These are phyloP conservation scores for Cytospora piceicola DNA, from an alignment of 2,329 filamentous ascomycete genomes.

Conservation along the genomic window DNA sequence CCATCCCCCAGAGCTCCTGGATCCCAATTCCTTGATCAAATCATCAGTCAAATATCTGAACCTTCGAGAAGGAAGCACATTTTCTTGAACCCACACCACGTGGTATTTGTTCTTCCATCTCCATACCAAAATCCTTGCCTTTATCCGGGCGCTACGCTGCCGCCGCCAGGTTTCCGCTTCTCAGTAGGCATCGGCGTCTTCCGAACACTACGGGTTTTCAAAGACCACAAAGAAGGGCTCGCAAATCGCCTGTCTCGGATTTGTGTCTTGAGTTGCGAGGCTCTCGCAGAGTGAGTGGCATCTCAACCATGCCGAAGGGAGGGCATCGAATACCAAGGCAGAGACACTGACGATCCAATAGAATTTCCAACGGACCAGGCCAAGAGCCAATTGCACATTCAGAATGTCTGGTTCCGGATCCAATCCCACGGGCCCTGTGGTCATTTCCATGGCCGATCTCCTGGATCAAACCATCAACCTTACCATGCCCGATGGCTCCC, in stretches of 20 bases:
- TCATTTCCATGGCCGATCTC: not conserved
- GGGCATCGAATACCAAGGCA: not conserved
- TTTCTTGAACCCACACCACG: not conserved
- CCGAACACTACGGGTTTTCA: not conserved
- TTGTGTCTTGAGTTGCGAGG: not conserved
- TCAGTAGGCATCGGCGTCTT: not conserved
- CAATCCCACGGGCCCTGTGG: not conserved
- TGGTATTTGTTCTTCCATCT: not conserved
- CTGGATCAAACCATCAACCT: constrained; percentile 23
- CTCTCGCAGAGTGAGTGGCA: not conserved
- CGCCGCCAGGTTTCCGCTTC: not conserved
- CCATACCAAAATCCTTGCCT: not conserved
- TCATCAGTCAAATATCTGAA: not conserved
- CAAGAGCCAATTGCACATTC: not conserved
- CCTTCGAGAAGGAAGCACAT: not conserved
- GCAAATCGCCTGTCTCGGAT: not conserved
- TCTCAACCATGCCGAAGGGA: not conserved
- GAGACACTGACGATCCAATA: not conserved
- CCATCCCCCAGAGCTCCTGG: too few relatives aligned
- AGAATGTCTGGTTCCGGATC: constrained; percentile 5
- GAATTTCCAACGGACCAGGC: too few relatives aligned
- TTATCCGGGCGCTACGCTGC: not conserved
- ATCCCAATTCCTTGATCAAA: not conserved
- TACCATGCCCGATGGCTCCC: constrained; percentile 6
- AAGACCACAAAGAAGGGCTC: not conserved